Evolutionary conservation across 306 rosid species (phyloP).

Genomic region (Alnus glutinosa): DNA sequence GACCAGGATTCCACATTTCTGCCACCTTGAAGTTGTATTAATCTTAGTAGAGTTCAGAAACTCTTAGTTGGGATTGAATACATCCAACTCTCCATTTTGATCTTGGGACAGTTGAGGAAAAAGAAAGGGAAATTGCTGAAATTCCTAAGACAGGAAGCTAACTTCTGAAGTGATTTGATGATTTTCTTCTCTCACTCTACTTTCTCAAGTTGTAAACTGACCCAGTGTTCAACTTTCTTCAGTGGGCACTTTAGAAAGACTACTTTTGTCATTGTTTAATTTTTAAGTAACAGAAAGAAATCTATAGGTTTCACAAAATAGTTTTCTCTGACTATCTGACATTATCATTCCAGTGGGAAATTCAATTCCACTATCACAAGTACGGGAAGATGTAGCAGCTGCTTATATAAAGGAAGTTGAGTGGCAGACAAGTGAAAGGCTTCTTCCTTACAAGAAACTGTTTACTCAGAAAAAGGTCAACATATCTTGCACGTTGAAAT

Average conservation of each 20-base stretch:
- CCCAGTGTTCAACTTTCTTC: neutral
- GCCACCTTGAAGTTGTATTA: conserved; percentile 4
- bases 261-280: neutral
- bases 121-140: neutral
- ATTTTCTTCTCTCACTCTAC: neutral
- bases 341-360: conserved; percentile 66
- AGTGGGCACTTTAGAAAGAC: neutral
- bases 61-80: neutral
- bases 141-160: neutral
- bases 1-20: neutral
- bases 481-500: conserved; percentile 29
- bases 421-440: conserved; percentile 56
- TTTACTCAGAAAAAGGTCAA: conserved; percentile 71
- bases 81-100: neutral
- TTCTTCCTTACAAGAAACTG: conserved; percentile 77
- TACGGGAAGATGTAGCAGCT: conserved; percentile 55
- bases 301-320: neutral
- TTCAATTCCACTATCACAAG: conserved; percentile 64
- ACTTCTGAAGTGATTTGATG: conserved; percentile 12
- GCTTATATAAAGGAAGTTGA: conserved; percentile 71
- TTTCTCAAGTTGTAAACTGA: neutral
- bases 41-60: neutral
- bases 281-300: neutral
- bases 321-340: neutral
- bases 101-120: neutral